phyloP scores from a whole-genome alignment of 2,329 filamentous ascomycete genomes.

The Colletotrichum sp. region DNA sequence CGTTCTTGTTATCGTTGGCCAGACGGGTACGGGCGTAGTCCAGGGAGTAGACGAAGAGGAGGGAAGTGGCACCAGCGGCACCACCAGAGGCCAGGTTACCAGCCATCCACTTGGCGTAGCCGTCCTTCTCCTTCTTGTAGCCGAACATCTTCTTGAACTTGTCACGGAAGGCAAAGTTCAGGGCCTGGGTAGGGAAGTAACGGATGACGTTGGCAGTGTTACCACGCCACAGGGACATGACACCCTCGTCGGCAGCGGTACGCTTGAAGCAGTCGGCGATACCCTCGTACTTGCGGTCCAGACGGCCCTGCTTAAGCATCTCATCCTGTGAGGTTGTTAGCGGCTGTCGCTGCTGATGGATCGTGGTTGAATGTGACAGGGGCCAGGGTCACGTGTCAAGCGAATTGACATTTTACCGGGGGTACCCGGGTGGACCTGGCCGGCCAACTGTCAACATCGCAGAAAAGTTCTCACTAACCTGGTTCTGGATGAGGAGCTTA shows the following conservation, averaged over 20 bases:
- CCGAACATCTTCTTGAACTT: constrained; percentile 99
- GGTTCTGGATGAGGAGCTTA: constrained; percentile 99
- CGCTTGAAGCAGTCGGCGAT: constrained; percentile 95
- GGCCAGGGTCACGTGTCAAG: constrained; percentile 8
- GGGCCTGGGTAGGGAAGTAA: constrained; percentile 99
- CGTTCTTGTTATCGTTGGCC: constrained; percentile 99
- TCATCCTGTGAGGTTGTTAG: constrained; percentile 77
- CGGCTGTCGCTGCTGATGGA: background rate
- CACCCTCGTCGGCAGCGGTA: constrained; percentile 89
- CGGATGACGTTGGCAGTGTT: constrained; percentile 99
- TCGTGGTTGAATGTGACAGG: background rate
- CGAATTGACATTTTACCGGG: background rate
- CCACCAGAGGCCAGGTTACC: constrained; percentile 99
- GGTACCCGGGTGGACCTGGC: background rate
- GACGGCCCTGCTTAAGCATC: constrained; percentile 99
- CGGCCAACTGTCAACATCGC: background rate
- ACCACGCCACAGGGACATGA: constrained; percentile 96
- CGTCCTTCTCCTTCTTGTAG: constrained; percentile 99
- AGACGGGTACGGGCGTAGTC: constrained; percentile 99
- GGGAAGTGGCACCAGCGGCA: constrained; percentile 99
- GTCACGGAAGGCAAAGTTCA: constrained; percentile 99
- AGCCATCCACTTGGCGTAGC: constrained; percentile 98
- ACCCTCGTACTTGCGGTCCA: constrained; percentile 94
- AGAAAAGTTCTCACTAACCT: constrained; percentile 68
- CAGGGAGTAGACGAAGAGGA: constrained; percentile 99